phyloP scores from a whole-genome alignment of 2,329 filamentous ascomycete genomes.

The Penicillium hordei region DNA sequence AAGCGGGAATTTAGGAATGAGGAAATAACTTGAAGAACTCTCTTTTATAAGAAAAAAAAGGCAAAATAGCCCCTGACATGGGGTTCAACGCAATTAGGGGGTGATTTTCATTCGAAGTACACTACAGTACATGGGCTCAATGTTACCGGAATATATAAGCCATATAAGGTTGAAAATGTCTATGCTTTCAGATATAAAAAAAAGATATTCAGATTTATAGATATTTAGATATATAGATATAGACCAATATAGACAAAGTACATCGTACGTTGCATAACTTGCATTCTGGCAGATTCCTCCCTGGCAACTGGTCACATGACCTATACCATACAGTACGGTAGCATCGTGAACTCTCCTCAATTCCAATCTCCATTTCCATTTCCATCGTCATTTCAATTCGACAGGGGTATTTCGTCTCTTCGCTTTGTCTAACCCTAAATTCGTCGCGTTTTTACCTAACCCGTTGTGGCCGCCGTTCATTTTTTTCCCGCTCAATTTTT shows the following conservation, averaged over 20 bases:
- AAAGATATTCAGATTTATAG: background rate
- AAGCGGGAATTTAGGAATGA: background rate
- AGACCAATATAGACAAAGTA: background rate
- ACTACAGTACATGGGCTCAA: background rate
- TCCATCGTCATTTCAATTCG: conserved; percentile 7
- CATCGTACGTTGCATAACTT: background rate
- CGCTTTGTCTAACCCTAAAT: background rate
- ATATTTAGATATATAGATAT: background rate
- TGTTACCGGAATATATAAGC: background rate
- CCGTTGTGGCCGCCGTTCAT: conserved; percentile 13
- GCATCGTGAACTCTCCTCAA: conserved; percentile 1
- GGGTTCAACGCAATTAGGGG: background rate
- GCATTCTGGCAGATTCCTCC: conserved; percentile 12
- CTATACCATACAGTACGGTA: conserved; percentile 7
- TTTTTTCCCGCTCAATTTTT: conserved; percentile 5
- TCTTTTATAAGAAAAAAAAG: background rate
- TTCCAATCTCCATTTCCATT: conserved; percentile 5
- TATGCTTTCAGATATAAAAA: background rate
- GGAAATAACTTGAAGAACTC: background rate
- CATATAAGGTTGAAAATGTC: background rate
- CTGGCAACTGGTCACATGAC: conserved; percentile 13
- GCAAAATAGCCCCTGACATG: conserved; percentile 1
- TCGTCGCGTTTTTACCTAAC: conserved; percentile 2
- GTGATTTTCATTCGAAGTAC: background rate
- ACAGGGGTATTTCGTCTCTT: background rate